These are phyloP conservation scores for Saccharomyces uvarum DNA, from an alignment of 1,139 yeast species.

Conservation along the genomic window DNA sequence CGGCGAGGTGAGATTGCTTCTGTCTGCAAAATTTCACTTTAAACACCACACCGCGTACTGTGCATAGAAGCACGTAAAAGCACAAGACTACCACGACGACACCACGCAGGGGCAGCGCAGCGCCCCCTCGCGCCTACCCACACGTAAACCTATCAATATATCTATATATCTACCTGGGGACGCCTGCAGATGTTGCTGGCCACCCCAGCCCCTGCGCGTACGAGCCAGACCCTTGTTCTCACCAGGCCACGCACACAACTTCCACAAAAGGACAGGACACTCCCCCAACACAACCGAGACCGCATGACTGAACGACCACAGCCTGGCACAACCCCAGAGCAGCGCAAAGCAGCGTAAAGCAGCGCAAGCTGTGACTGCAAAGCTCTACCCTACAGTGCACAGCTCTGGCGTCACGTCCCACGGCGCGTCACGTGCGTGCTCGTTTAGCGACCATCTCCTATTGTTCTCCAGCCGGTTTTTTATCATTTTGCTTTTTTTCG, in stretches of 20 bases:
- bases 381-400: no score
- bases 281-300: no score
- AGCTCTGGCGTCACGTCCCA: not conserved
- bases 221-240: not conserved
- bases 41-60: not conserved
- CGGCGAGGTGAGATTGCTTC: not conserved
- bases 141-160: not conserved
- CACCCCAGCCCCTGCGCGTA: not conserved
- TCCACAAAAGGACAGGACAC: not conserved
- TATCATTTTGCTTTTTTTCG: conserved; percentile 1
- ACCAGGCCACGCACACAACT: not conserved
- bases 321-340: not conserved
- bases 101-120: not conserved
- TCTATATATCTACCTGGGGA: not conserved
- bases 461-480: not conserved
- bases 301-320: no score
- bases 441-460: not conserved
- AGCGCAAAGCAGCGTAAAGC: not conserved
- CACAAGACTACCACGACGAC: not conserved
- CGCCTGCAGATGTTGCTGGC: not conserved
- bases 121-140: not conserved
- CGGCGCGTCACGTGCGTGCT: not conserved
- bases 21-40: not conserved
- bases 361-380: not conserved
- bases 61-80: not conserved